A percentile compares a stretch with the other conserved stretches of the same genome.
Conservation (phyloP, 208 protist genomes). For the Leishmania mexicana region DNA sequence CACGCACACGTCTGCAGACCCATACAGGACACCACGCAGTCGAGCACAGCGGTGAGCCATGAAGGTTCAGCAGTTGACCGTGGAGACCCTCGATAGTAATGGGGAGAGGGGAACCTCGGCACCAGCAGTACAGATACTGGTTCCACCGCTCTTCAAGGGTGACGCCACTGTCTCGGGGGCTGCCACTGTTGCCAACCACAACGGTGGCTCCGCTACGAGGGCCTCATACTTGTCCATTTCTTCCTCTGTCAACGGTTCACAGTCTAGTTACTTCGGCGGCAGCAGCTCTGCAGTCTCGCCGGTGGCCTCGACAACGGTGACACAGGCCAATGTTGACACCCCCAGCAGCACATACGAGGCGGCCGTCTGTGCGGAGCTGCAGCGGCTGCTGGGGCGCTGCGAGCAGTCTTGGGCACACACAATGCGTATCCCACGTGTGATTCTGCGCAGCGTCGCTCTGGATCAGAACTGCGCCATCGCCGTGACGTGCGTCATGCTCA, state of each 20-base stretch:
- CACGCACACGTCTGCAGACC: neutral
- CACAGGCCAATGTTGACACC: constrained; percentile 31
- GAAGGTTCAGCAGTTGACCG: constrained; percentile 21
- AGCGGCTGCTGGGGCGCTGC: constrained; percentile 49
- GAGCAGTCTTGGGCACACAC: constrained; percentile 39
- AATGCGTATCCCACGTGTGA: constrained; percentile 44
- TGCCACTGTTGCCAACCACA: neutral
- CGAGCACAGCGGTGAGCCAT: neutral
- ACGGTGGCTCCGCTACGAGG: neutral
- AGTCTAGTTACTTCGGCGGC: neutral
- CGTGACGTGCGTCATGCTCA: constrained; percentile 70
- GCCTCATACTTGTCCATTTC: neutral
- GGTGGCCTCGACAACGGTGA: constrained; percentile 5
- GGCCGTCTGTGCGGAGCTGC: constrained; percentile 57
- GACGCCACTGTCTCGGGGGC: neutral
- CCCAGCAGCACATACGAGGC: constrained; percentile 76
- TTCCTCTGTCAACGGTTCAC: neutral
- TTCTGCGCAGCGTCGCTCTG: constrained; percentile 50
- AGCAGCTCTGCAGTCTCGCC: neutral
- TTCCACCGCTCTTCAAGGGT: neutral
- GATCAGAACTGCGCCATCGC: constrained; percentile 63
- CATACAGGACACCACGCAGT: neutral
- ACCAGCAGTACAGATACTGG: neutral
- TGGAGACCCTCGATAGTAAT: neutral
- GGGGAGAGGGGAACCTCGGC: neutral